Percentiles rank a stretch among this genome's conserved stretches.
These are phyloP conservation scores for Salvia rosmarinus DNA, from an alignment of 257 asterid genomes.

Conservation along the genomic window DNA sequence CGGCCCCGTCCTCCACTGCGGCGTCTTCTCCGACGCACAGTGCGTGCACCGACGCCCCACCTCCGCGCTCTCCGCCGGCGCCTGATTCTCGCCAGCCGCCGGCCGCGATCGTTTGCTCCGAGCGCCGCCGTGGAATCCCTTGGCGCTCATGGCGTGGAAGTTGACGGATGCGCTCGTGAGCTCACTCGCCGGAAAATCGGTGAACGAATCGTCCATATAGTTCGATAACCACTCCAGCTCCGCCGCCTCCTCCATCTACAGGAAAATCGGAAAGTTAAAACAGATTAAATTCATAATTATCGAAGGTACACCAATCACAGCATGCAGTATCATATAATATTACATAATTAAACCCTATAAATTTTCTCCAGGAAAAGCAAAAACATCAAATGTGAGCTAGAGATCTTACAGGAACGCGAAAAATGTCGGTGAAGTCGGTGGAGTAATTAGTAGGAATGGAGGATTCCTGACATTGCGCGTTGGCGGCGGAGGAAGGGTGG, in stretches of 20 bases:
- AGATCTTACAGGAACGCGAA: constrained; percentile 56
- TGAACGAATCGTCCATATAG: constrained; percentile 68
- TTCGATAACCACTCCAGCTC: constrained; percentile 82
- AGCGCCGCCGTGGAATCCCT: constrained; percentile 45
- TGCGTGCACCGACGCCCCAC: constrained; percentile 70
- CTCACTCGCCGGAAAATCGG: constrained; percentile 50
- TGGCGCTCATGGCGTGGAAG: constrained; percentile 22
- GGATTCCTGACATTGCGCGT: constrained; percentile 25
- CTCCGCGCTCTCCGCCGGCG: constrained; percentile 31
- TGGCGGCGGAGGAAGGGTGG: constrained; percentile 40
- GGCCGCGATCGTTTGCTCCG: constrained; percentile 57
- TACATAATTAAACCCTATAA: background rate
- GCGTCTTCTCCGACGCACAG: constrained; percentile 82
- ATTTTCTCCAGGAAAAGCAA: background rate
- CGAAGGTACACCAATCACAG: constrained; percentile 19
- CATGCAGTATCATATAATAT: constrained; percentile 9
- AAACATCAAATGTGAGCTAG: background rate
- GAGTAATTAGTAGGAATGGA: constrained; percentile 34
- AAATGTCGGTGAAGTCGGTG: constrained; percentile 50
- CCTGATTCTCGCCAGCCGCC: constrained; percentile 25
- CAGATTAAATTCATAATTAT: background rate
- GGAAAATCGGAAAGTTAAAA: background rate
- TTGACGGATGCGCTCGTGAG: constrained; percentile 39
- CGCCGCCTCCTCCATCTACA: constrained; percentile 62
- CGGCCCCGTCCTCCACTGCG: constrained; percentile 90